Conservation (phyloP, 257 asterid genomes). For the Plantago elongata region DNA sequence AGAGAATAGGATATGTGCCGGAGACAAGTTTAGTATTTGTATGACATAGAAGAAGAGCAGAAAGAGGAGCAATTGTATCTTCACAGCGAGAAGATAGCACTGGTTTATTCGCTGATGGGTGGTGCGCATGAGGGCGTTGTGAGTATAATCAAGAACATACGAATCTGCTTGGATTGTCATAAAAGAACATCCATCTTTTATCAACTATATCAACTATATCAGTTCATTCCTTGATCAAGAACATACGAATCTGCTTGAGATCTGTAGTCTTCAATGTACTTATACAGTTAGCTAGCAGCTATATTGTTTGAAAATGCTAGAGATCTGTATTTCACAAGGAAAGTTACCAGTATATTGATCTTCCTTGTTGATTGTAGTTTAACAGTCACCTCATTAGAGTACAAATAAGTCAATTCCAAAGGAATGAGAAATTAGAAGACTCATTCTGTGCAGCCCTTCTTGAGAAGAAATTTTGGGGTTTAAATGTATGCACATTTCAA, state of each 20-base stretch:
- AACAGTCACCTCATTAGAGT: neutral
- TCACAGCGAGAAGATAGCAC: constrained; percentile 88
- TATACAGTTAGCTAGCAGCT: neutral
- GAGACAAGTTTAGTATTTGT: constrained; percentile 47
- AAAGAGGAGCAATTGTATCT: constrained; percentile 79
- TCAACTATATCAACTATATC: too few species aligned
- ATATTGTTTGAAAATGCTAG: constrained; percentile 5
- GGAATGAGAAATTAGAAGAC: too few species aligned
- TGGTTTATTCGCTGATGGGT: constrained; percentile 62
- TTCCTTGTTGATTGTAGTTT: neutral
- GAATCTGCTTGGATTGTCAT: constrained; percentile 51
- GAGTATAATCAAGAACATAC: constrained; percentile 56
- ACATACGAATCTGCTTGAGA: constrained; percentile 46
- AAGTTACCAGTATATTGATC: constrained; percentile 14
- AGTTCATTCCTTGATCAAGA: too few species aligned
- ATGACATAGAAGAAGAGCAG: constrained; percentile 82
- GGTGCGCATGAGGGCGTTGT: constrained; percentile 26
- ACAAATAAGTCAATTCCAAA: too few species aligned
- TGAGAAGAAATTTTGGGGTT: too few species aligned
- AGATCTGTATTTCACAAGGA: constrained; percentile 6
- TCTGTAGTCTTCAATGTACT: neutral
- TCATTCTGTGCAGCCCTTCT: too few species aligned
- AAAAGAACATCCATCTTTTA: too few species aligned
- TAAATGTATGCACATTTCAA: too few species aligned
- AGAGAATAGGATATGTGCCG: constrained; percentile 45